A percentile compares a stretch with the other conserved stretches of the same genome.
Conservation (phyloP, 2,329 filamentous ascomycete species). For the Phialemonium atrogriseum region DNA sequence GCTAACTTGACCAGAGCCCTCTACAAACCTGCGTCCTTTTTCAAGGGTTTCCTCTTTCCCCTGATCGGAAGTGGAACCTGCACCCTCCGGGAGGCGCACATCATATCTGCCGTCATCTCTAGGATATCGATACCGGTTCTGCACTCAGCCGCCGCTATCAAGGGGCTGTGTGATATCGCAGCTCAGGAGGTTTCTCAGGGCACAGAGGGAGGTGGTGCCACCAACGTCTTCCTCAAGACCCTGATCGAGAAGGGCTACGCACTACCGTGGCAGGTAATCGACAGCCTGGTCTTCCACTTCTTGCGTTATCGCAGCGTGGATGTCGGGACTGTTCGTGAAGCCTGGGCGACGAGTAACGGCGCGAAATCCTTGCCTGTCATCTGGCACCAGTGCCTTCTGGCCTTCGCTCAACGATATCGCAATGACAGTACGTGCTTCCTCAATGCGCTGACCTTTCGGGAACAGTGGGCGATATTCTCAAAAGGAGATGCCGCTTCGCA, state of each 20-base stretch:
- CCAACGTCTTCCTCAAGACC: conserved; percentile 90
- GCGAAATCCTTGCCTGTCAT: conserved; percentile 73
- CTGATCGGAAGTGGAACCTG: conserved; percentile 79
- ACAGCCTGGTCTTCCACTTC: conserved; percentile 94
- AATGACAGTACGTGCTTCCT: conserved; percentile 55
- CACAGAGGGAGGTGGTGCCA: conserved; percentile 80
- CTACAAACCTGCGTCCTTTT: conserved; percentile 92
- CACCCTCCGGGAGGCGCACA: conserved; percentile 84
- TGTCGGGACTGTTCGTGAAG: conserved; percentile 43
- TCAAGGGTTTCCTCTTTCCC: conserved; percentile 88
- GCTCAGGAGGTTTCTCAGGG: conserved; percentile 79
- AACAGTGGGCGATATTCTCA: too few species aligned
- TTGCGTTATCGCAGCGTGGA: conserved; percentile 73
- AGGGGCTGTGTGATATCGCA: conserved; percentile 88
- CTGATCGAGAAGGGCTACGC: conserved; percentile 97
- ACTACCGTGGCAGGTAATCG: conserved; percentile 73
- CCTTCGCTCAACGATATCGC: conserved; percentile 89
- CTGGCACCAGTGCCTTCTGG: conserved; percentile 89
- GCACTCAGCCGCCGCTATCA: conserved; percentile 85
- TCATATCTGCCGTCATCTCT: conserved; percentile 78
- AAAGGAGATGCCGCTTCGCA: too few species aligned
- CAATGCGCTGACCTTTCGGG: background rate
- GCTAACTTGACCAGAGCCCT: too few species aligned
- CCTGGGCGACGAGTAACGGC: conserved; percentile 38
- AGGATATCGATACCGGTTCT: conserved; percentile 83